Base-by-base conservation (phyloP, 2,329 filamentous ascomycete genomes). In the Fusarium sacchari region DNA sequence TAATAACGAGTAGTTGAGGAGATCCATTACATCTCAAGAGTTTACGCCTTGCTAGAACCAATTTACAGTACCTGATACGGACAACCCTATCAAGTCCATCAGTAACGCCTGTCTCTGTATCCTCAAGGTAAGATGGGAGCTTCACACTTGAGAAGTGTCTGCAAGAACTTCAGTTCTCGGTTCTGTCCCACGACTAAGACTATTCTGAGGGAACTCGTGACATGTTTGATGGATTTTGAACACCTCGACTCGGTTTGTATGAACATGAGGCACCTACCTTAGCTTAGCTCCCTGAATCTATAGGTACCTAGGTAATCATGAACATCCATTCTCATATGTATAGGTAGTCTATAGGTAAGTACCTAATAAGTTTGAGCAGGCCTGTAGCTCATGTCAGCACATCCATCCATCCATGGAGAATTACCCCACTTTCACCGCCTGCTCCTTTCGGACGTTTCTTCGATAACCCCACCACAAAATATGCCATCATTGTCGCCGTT, bases 371-470 rank as follows among this genome's bases (percentile, higher is more conserved):
- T 49, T 49, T 49, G 20, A 22, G 28, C 17, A 49, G 28, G 37
- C 30, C 12, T 32, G 30, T 32, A 32, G 32, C 32, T 32, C 14
- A 32, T 12, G 32, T 32, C 14, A 30, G 44, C 44, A 30, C 46
- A n/a, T n/a, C n/a, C n/a, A n/a, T n/a, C n/a, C n/a, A n/a, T n/a
- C n/a, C n/a, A n/a, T 32, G 28, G 32, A 32, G 22, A 40, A 50
- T 68, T 68, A 71, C 70, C 67, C 69, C 62, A 32, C 58, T 32
- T 59, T 75, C 72, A 78, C 77, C 76, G 75, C 79, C 77, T 79
- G 49, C 78, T 66, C 11, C 24, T 74, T 75, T 28, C 17, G 65
- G 67, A n/a, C 44, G 37, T 37, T 30, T n/a, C 42, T 57, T 57
- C 59, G 40, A 47, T 50, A 64, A 58, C 77, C 74, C 77, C 78